A percentile compares a stretch with the other conserved stretches of the same genome.
These are phyloP conservation scores for Solanum chacoense DNA, from an alignment of 305 asterid species.

Conservation along the genomic window DNA sequence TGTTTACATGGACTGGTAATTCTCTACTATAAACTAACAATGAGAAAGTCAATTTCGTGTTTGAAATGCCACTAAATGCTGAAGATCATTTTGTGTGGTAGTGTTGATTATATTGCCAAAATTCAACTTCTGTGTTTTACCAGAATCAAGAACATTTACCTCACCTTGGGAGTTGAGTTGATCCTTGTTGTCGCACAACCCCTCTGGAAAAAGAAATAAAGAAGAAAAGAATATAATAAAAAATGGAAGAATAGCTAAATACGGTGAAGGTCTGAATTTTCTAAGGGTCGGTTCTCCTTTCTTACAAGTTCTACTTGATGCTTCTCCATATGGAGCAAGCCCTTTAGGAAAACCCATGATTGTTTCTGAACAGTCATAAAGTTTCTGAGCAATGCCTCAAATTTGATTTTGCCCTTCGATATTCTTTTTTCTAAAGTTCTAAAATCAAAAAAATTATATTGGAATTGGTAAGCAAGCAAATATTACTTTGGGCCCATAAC, in stretches of 20 bases:
- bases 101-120: background rate
- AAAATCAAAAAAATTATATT: background rate
- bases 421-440: background rate
- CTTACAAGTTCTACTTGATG: background rate
- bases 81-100: background rate
- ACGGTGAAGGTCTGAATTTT: background rate
- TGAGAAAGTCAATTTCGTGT: background rate
- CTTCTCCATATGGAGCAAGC: background rate
- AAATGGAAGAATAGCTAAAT: background rate
- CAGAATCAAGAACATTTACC: background rate
- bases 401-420: background rate
- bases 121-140: background rate
- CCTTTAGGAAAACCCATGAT: background rate
- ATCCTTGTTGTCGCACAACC: background rate
- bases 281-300: background rate
- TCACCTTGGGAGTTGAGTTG: background rate
- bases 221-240: background rate
- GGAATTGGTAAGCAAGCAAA: background rate
- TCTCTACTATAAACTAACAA: background rate
- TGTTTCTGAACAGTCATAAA: background rate
- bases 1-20: conserved; percentile 97
- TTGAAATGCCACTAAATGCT: background rate
- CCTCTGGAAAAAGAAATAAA: background rate
- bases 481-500: background rate
- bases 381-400: background rate